Percentiles rank a stretch among this genome's conserved stretches.
Evolutionary conservation across 345 rosid genomes (phyloP).

Genomic region (Pugionium dolabratum): DNA sequence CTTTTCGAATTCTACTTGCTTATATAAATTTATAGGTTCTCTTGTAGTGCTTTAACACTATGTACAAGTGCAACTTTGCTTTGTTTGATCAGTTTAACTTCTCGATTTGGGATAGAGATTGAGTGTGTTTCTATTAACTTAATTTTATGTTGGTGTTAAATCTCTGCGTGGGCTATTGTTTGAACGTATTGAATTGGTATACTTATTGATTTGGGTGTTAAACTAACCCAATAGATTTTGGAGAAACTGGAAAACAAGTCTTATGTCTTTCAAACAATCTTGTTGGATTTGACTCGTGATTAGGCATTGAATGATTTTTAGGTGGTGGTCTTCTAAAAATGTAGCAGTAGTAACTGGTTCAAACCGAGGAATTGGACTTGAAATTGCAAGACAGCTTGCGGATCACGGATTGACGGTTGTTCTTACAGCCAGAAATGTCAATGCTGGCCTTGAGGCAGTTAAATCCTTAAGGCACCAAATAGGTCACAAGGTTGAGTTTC

Average conservation of each 20-base stretch:
- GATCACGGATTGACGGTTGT: constrained; percentile 71
- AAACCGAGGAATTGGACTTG: constrained; percentile 85
- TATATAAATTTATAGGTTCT: not conserved
- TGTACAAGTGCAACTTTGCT: not conserved
- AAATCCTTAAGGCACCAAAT: constrained; percentile 51
- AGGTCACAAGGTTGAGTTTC: constrained; percentile 34
- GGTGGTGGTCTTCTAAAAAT: constrained; percentile 89
- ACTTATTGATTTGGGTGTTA: constrained; percentile 3
- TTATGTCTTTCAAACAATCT: not conserved
- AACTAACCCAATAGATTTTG: not conserved
- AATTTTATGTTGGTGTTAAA: not conserved
- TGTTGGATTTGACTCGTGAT: constrained; percentile 6
- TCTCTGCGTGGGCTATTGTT: not conserved
- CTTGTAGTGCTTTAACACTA: not conserved
- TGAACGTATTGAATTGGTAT: not conserved
- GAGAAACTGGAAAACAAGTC: not conserved
- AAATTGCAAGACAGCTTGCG: constrained; percentile 79
- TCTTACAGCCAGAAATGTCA: constrained; percentile 68
- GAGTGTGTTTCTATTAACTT: not conserved
- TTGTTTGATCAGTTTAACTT: not conserved
- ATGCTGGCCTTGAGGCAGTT: constrained; percentile 69
- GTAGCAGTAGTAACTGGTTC: constrained; percentile 86
- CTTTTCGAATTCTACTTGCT: not conserved
- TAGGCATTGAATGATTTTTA: constrained; percentile 29
- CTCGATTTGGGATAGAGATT: not conserved